Evolutionary conservation across 1,284 basidiomycete genomes (phyloP).

Genomic region (Ceratobasidium sp.): DNA sequence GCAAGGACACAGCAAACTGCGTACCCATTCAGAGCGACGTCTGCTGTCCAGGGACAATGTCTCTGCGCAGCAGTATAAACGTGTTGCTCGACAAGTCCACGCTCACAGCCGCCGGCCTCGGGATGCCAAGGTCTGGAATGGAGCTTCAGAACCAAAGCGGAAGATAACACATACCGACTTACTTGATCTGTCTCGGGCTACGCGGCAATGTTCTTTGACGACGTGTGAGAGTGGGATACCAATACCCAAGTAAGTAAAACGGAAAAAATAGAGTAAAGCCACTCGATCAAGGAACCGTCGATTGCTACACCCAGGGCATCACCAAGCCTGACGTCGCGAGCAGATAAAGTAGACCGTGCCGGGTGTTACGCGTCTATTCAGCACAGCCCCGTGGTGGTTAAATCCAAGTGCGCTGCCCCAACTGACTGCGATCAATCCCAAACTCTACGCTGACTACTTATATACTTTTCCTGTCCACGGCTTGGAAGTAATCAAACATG

Average conservation of each 20-base stretch:
- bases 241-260: too few relatives aligned
- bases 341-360: not conserved
- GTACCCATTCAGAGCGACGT: constrained; percentile 5
- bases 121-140: not conserved
- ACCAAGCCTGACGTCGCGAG: not conserved
- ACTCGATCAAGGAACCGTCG: not conserved
- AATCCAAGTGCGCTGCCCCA: not conserved
- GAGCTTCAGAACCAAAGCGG: too few relatives aligned
- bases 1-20: not conserved
- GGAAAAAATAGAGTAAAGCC: too few relatives aligned
- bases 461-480: not conserved
- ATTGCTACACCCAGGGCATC: not conserved
- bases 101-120: constrained; percentile 16
- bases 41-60: not conserved
- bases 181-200: too few relatives aligned
- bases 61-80: not conserved
- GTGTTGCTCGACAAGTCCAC: not conserved
- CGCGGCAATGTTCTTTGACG: too few relatives aligned
- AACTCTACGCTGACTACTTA: not conserved
- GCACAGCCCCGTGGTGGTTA: constrained; percentile 35
- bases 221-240: too few relatives aligned
- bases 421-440: not conserved
- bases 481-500: constrained; percentile 4
- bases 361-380: constrained; percentile 20
- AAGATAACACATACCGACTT: too few relatives aligned